Base-by-base conservation (phyloP, 345 rosid genomes). In the Odontarrhena argentea region DNA sequence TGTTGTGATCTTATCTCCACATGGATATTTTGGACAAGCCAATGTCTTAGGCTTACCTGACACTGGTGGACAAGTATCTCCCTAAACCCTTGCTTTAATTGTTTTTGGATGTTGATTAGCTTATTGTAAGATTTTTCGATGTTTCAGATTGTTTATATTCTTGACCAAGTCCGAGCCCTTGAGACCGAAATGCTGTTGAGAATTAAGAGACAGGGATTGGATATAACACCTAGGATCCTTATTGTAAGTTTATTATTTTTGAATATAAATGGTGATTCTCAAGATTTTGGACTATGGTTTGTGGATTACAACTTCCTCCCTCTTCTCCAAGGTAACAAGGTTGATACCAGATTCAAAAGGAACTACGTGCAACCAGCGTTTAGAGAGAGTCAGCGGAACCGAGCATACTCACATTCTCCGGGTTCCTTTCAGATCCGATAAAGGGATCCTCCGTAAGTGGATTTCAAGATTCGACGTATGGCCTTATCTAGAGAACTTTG, bases 1-100 rank as follows among this genome's bases (percentile, higher is more conserved):
- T 48, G 99, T 91, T 61, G 99, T 87, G 36, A 87, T 94, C 79
- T 77, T 94, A 78, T 94, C 99, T 69, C 92, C 91, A 3, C 99
- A 94, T 75, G 99, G 99, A 64, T 94, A 86, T 77, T 94, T 94
- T 35, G 99, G 97, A 34, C 99, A 94, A 85, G 99, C 99, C n/a
- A 94, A 94, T 81, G 99, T 94, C 74, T 76, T 91, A 74, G 99
- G 99, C 45, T 83, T 94, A 76, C 99, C 99, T 6, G 99, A 94
- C 80, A 94, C 99, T 24, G 99, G 99, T 60, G 99, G 99, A 37
- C 97, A 94, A 91, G 99, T 94, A 70, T 34, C 30, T 55, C 35
- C 52, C 22, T 47, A 7, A 38, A 53, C 34, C 44, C 7, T 36
- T 1, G 4, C 12, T 57, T 42, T 26, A 8, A 42, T 50, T 44